Evolutionary conservation across 495 filamentous ascomycete genomes (phyloP), one percentile per base, ranked within the genome.

Genomic region (Schizothecium vesticola): DNA sequence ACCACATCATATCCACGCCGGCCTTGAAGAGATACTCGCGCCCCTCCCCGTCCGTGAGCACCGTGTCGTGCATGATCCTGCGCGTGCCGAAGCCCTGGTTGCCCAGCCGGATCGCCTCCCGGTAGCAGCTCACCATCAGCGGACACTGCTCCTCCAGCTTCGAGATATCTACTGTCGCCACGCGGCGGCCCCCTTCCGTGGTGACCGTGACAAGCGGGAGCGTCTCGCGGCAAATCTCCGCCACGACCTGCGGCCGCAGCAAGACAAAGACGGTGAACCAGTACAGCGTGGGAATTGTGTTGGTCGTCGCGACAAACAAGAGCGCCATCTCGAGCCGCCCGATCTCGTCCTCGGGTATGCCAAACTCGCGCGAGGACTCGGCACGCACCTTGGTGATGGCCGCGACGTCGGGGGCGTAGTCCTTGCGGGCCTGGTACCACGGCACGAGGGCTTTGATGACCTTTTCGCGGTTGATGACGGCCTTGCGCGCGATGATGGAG

Each of bases 21-120:
- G 76, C 75, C 28, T 75, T 75, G 23, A 82, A 72, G 9, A 79
- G 74, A 65, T 81, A 79, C 11, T 64, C 31, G 56, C 24, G 66
- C 12, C 62, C 71, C 55, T 56, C 25, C 23, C 22, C 51, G 26
- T 73, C 69, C 1, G 69, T 65, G 3, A 82, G 43, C 21, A 76
- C n/a, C 23, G 74, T 80, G 63, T 82, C 80, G 26, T 66, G 61
- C 9, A 72, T 66, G 21, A 79, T 71, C 21, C 69, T 61, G 2
- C 80, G 73, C 21, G 67, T 61, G 2, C 69, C 64, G 26, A 72
- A 65, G 22, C 58, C 63, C 26, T 66, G 64, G 56, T 65, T 70
- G 12, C 58, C 58, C 3, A 75, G 33, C 10, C 76, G 67, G 24
- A 74, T 64, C 0, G 69, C 68, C 58, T 78, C 76, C 19, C 73